Evolutionary conservation across 306 rosid genomes (phyloP).

Genomic region (Adenanthera pavonina): DNA sequence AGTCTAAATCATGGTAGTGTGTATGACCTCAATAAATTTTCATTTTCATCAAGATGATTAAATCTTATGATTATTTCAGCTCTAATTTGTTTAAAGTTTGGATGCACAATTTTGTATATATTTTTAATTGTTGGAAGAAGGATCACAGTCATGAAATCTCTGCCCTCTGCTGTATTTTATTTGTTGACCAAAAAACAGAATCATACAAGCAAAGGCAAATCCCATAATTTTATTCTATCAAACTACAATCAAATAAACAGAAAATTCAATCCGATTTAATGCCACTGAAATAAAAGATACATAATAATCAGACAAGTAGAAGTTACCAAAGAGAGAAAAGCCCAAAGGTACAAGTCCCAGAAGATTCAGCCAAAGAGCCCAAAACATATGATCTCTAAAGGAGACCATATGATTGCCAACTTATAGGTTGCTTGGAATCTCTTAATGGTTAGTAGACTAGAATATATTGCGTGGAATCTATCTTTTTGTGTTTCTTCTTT

Average conservation of each 20-base stretch:
- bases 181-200: not conserved
- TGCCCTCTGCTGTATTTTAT: not conserved
- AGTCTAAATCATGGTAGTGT: conserved; percentile 29
- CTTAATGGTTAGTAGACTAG: conserved; percentile 27
- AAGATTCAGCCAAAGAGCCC: not conserved
- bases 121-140: not conserved
- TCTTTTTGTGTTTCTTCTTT: not conserved
- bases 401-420: not conserved
- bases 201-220: not conserved
- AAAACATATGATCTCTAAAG: not conserved
- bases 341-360: not conserved
- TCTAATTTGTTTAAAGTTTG: not conserved
- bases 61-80: conserved; percentile 3
- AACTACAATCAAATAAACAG: not conserved
- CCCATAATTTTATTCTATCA: not conserved
- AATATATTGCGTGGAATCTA: not conserved
- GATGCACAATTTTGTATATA: not conserved
- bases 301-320: not conserved
- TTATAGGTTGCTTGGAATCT: conserved; percentile 10
- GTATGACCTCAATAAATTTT: conserved; percentile 5
- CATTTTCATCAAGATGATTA: not conserved
- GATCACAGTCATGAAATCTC: not conserved
- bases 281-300: not conserved
- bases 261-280: not conserved
- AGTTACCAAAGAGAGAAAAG: not conserved